Evolutionary conservation across 257 asterid genomes (phyloP).

Genomic region (Leptodermis oblonga): DNA sequence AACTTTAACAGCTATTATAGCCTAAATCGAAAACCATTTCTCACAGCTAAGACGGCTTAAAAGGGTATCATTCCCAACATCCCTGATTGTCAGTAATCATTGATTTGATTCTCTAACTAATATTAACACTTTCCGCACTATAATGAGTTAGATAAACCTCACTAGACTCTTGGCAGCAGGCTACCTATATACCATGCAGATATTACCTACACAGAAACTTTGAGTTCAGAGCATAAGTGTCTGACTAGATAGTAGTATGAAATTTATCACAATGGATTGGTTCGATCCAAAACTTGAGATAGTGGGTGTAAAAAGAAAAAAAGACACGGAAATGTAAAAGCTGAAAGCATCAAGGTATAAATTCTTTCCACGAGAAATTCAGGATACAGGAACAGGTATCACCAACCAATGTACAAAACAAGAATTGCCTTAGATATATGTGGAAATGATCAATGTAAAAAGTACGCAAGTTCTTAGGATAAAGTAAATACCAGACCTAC

Average conservation of each 20-base stretch:
- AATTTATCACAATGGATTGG: not conserved
- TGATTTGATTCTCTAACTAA: not conserved
- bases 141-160: not conserved
- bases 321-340: too few relatives aligned
- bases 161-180: not conserved
- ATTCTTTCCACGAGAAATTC: not conserved
- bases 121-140: not conserved
- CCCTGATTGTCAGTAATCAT: not conserved
- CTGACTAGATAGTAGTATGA: not conserved
- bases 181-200: not conserved
- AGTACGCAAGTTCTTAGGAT: not conserved
- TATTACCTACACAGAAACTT: not conserved
- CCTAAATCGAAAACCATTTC: not conserved
- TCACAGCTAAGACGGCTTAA: not conserved
- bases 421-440: not conserved
- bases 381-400: not conserved
- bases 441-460: not conserved
- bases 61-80: not conserved
- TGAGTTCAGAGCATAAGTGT: not conserved
- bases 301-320: too few relatives aligned
- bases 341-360: not conserved
- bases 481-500: slow-evolving; percentile 7
- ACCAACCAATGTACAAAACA: not conserved
- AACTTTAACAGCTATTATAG: not conserved
- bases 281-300: too few relatives aligned